These are phyloP conservation scores for Termitomyces sp. DNA, from an alignment of 768 basidiomycete genomes.

Conservation along the genomic window DNA sequence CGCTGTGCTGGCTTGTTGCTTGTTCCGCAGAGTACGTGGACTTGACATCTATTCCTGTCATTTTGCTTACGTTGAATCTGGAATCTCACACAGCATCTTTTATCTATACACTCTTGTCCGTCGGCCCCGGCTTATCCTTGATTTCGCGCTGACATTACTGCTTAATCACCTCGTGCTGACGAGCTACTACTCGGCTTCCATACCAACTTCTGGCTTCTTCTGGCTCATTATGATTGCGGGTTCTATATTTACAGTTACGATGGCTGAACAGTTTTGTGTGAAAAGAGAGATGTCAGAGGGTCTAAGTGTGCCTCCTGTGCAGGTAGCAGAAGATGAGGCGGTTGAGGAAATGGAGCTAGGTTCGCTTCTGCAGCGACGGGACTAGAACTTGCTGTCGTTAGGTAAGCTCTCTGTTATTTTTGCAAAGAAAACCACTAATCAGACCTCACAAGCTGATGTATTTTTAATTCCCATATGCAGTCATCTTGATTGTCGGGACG, in stretches of 20 bases:
- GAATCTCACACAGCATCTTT: constrained; percentile 42
- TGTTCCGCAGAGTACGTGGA: constrained; percentile 78
- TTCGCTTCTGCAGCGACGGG: constrained; percentile 30
- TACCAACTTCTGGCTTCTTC: constrained; percentile 90
- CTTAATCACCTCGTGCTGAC: constrained; percentile 93
- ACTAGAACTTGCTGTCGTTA: constrained; percentile 20
- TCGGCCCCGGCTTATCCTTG: constrained; percentile 89
- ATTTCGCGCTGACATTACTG: constrained; percentile 86
- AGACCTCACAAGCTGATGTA: constrained; percentile 12
- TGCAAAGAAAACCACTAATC: neutral
- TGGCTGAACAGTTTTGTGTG: constrained; percentile 90
- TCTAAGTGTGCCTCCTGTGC: constrained; percentile 46
- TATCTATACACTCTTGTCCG: constrained; percentile 86
- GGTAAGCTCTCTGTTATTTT: neutral
- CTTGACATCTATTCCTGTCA: neutral
- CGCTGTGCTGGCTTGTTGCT: constrained; percentile 78
- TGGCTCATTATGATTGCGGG: constrained; percentile 78
- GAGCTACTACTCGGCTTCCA: constrained; percentile 79
- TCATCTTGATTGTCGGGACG: neutral
- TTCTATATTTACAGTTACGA: constrained; percentile 66
- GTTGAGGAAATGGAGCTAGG: constrained; percentile 59
- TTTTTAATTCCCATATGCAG: constrained; percentile 5
- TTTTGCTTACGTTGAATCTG: neutral
- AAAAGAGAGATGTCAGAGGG: constrained; percentile 88
- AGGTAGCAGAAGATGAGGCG: constrained; percentile 48